Conservation (phyloP, 768 basidiomycete genomes). For the Boletus vermiculosoides region DNA sequence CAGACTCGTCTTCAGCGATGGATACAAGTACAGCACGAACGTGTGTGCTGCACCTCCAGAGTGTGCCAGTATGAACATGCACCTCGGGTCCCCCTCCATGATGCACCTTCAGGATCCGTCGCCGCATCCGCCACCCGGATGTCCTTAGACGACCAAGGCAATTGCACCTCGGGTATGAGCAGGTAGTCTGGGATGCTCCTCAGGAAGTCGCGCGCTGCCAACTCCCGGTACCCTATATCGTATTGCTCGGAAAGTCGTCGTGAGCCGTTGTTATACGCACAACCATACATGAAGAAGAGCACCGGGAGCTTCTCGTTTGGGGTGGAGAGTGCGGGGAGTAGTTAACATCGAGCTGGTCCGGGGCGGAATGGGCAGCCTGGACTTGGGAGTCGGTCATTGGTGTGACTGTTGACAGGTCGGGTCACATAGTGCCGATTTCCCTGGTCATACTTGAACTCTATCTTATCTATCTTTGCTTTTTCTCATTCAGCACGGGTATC, state of each 20-base stretch:
- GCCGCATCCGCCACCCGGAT: slow-evolving; percentile 16
- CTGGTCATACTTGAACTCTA: slow-evolving; percentile 56
- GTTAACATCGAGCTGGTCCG: slow-evolving; percentile 60
- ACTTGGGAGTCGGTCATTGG: not conserved
- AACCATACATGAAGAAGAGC: slow-evolving; percentile 66
- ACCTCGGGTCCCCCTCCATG: too few relatives aligned
- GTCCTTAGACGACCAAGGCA: too few relatives aligned
- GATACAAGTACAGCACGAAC: slow-evolving; percentile 42
- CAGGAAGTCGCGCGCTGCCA: slow-evolving; percentile 50
- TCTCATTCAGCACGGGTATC: slow-evolving; percentile 47
- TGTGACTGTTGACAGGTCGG: not conserved
- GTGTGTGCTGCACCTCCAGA: slow-evolving; percentile 59
- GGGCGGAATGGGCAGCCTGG: not conserved
- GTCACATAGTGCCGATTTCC: slow-evolving; percentile 40
- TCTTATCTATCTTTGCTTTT: slow-evolving; percentile 43
- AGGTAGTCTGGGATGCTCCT: slow-evolving; percentile 71
- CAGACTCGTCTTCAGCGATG: slow-evolving; percentile 33
- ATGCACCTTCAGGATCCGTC: slow-evolving; percentile 1
- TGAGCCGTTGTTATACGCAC: slow-evolving; percentile 51
- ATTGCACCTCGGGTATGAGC: slow-evolving; percentile 55
- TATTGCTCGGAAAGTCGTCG: slow-evolving; percentile 47
- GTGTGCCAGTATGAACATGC: slow-evolving; percentile 54
- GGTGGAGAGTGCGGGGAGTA: slow-evolving; percentile 45
- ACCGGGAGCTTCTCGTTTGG: slow-evolving; percentile 41
- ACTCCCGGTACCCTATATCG: slow-evolving; percentile 50